These are phyloP conservation scores for Castanospermum australe DNA, from an alignment of 306 rosid species.

Conservation along the genomic window DNA sequence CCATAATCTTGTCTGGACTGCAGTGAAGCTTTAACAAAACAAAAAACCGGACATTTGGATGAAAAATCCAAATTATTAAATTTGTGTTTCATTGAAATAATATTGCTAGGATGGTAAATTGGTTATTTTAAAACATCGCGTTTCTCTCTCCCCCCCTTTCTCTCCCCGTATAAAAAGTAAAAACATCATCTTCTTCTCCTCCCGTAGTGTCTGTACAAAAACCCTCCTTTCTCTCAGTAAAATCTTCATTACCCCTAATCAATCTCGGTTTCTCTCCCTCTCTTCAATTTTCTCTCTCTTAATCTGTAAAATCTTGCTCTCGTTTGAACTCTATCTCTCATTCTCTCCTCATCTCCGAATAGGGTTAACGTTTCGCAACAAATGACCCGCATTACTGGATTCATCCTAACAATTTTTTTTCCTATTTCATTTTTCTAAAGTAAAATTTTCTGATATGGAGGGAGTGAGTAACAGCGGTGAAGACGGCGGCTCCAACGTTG, in stretches of 20 bases:
- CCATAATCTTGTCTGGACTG: no score
- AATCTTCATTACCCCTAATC: background rate
- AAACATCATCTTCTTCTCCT: background rate
- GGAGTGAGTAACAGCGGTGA: slow-evolving; percentile 36
- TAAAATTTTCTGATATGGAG: slow-evolving; percentile 38
- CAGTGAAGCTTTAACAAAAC: background rate
- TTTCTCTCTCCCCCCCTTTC: background rate
- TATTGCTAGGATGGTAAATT: background rate
- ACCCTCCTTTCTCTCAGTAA: background rate
- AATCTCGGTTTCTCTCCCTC: background rate
- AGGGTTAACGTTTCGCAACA: slow-evolving; percentile 43
- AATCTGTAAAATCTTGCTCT: background rate
- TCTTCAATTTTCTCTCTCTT: background rate
- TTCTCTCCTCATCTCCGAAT: background rate
- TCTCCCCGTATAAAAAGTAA: background rate
- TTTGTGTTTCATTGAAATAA: background rate
- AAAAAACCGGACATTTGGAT: background rate
- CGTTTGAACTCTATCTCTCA: background rate
- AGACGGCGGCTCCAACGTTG: slow-evolving; percentile 34
- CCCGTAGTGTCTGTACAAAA: background rate
- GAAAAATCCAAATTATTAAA: background rate
- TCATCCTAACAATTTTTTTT: background rate
- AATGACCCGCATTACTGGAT: slow-evolving; percentile 29
- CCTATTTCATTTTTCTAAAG: background rate
- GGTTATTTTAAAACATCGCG: background rate